Conservation (phyloP, 208 protist species). For the Leptomonas seymouri region DNA sequence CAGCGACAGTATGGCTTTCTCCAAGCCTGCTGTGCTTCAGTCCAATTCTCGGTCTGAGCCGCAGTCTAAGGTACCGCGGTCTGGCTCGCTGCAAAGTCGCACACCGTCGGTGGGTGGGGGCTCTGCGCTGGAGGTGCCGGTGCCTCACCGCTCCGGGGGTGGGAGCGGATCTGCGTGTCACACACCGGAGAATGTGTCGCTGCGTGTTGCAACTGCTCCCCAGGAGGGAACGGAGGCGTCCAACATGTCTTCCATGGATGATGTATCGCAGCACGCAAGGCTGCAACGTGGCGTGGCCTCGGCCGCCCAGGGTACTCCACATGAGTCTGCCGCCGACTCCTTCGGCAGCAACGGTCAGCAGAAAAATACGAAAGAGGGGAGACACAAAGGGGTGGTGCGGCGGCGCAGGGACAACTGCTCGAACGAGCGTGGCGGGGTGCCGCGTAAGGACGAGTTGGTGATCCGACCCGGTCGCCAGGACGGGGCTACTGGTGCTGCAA, state of each 20-base stretch:
- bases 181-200: background rate
- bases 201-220: background rate
- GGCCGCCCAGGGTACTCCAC: constrained; percentile 8
- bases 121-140: background rate
- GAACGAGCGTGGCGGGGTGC: constrained; percentile 29
- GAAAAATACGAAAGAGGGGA: constrained; percentile 27
- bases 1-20: constrained; percentile 21
- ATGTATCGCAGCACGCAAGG: background rate
- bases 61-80: background rate
- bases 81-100: too few species aligned
- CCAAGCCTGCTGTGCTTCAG: background rate
- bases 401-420: constrained; percentile 28
- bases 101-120: constrained; percentile 6
- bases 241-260: constrained; percentile 2
- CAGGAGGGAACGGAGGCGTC: constrained; percentile 11
- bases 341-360: constrained; percentile 10
- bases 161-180: background rate
- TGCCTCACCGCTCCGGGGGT: background rate
- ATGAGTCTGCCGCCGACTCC: constrained; percentile 13
- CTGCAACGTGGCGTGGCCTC: constrained; percentile 6
- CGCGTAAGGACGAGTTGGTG: constrained; percentile 29
- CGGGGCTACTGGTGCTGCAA: background rate
- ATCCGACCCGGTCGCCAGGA: constrained; percentile 30
- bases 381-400: constrained; percentile 28
- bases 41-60: background rate